Percentiles rank a stretch among this genome's conserved stretches.
phyloP scores from a whole-genome alignment of 352 stramenopile genomes.

The Thraustochytrium striatum region DNA sequence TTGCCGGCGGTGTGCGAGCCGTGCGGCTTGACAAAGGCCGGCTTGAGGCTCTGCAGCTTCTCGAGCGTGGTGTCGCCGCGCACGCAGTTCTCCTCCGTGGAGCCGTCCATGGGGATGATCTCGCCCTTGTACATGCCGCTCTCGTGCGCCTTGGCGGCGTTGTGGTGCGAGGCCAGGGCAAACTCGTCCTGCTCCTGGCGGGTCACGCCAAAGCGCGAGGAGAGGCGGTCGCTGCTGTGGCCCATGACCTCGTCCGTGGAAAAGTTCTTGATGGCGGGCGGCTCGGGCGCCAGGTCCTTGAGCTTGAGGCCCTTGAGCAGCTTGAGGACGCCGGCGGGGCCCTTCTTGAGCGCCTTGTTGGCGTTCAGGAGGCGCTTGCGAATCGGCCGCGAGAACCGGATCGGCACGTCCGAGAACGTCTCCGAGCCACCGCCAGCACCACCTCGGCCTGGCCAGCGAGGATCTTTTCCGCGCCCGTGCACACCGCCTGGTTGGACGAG shows the following conservation, averaged over 20 bases:
- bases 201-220: conserved; percentile 86
- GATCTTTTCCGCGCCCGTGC: conserved; percentile 89
- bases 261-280: conserved; percentile 96
- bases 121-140: conserved; percentile 87
- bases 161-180: conserved; percentile 84
- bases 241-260: conserved; percentile 98
- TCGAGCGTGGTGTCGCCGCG: conserved; percentile 89
- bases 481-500: conserved; percentile 90
- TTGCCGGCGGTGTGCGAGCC: conserved; percentile 97
- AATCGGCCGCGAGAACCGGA: conserved; percentile 85
- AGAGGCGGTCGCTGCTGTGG: conserved; percentile 88
- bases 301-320: conserved; percentile 89
- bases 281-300: conserved; percentile 80
- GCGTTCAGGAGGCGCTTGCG: conserved; percentile 78
- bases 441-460: conserved; percentile 86
- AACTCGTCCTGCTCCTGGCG: conserved; percentile 94
- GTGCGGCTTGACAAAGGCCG: conserved; percentile 96
- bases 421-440: conserved; percentile 90
- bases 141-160: conserved; percentile 86
- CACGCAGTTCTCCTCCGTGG: conserved; percentile 92
- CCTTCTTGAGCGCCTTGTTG: conserved; percentile 87
- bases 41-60: conserved; percentile 90
- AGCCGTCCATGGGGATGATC: conserved; percentile 88
- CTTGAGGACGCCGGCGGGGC: conserved; percentile 74
- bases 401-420: conserved; percentile 96